These are phyloP conservation scores for Bretschneidera sinensis DNA, from an alignment of 345 rosid species.

Conservation along the genomic window DNA sequence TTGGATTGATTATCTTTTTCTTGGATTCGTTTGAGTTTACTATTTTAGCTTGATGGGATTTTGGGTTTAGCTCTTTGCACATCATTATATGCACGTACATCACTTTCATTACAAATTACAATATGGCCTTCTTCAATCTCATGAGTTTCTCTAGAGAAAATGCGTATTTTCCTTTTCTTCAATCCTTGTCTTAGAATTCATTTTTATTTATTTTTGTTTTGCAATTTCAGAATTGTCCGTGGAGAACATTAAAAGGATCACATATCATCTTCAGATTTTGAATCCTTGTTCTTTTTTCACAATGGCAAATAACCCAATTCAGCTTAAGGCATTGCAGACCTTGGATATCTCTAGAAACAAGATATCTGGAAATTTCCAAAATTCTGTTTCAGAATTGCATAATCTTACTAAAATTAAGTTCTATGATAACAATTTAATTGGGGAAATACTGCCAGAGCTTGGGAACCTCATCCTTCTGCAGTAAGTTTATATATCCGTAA, in stretches of 20 bases:
- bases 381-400: constrained; percentile 42
- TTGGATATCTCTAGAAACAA: constrained; percentile 54
- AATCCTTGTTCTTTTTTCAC: not conserved
- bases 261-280: not conserved
- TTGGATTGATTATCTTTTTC: not conserved
- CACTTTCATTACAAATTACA: too few relatives aligned
- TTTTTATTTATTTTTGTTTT: constrained; percentile 4
- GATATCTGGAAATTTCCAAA: constrained; percentile 53
- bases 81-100: too few relatives aligned
- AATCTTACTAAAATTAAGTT: constrained; percentile 65
- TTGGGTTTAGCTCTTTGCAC: constrained; percentile 4
- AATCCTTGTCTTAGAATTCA: not conserved
- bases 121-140: too few relatives aligned
- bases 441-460: constrained; percentile 59
- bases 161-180: constrained; percentile 2
- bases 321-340: constrained; percentile 35
- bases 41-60: not conserved
- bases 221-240: not conserved
- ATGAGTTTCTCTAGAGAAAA: too few relatives aligned
- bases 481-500: constrained; percentile 63
- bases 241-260: not conserved
- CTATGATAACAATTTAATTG: constrained; percentile 46
- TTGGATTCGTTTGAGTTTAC: not conserved
- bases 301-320: constrained; percentile 28
- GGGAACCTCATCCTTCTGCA: constrained; percentile 39